Percentiles rank a stretch among this genome's conserved stretches.
phyloP scores from a whole-genome alignment of 768 basidiomycete genomes.

The Trametes elegans region DNA sequence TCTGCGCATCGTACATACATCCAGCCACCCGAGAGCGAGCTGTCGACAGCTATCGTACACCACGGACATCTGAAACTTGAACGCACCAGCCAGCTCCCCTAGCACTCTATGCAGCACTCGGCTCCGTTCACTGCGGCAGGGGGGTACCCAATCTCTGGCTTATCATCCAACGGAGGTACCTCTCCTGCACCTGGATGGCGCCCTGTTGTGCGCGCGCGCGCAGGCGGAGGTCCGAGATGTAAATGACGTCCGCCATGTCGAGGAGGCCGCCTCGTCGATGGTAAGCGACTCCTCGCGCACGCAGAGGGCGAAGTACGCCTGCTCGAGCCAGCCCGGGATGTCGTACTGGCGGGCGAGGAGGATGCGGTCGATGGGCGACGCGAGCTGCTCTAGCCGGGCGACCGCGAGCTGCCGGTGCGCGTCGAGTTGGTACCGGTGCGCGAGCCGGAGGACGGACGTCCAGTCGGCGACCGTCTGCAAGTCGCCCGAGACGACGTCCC shows the following conservation, averaged over 20 bases:
- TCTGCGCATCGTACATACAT: no score
- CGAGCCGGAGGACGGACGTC: slow-evolving; percentile 33
- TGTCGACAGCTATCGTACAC: background rate
- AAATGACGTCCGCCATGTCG: slow-evolving; percentile 21
- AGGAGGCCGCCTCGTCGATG: slow-evolving; percentile 16
- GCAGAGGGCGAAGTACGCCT: slow-evolving; percentile 17
- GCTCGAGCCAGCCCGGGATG: slow-evolving; percentile 14
- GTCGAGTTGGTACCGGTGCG: slow-evolving; percentile 30
- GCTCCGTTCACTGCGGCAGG: background rate
- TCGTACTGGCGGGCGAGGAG: slow-evolving; percentile 18
- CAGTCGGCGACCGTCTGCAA: slow-evolving; percentile 31
- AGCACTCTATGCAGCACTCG: background rate
- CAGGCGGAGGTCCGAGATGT: slow-evolving; percentile 19
- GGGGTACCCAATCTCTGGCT: background rate
- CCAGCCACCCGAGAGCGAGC: no score
- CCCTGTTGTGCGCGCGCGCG: background rate
- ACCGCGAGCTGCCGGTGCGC: slow-evolving; percentile 31
- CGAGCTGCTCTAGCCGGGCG: slow-evolving; percentile 24
- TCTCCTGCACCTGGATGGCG: slow-evolving; percentile 1
- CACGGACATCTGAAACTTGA: background rate
- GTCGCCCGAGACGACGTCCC: slow-evolving; percentile 26
- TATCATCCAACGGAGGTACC: slow-evolving; percentile 1
- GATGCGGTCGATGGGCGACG: slow-evolving; percentile 21
- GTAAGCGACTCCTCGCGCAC: slow-evolving; percentile 18
- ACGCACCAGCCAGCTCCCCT: background rate